These are phyloP conservation scores for Penicillium canariense DNA, from an alignment of 495 filamentous ascomycete genomes.

Conservation along the genomic window DNA sequence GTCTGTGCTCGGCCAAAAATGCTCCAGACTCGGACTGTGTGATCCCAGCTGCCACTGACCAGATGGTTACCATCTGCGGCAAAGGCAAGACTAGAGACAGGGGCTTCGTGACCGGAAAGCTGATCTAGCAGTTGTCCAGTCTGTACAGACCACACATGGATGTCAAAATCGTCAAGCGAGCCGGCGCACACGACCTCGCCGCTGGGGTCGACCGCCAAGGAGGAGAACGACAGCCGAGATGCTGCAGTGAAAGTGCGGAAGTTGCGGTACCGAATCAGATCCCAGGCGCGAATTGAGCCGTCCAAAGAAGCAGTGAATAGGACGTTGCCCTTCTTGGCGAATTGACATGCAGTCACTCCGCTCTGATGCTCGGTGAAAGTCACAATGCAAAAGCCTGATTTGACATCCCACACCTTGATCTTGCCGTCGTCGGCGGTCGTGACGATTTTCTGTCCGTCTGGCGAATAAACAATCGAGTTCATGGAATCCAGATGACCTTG, in stretches of 20 bases:
- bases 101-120: conserved; percentile 89
- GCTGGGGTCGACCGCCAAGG: conserved; percentile 91
- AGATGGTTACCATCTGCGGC: conserved; percentile 78
- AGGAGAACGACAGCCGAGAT: conserved; percentile 86
- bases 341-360: conserved; percentile 92
- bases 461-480: conserved; percentile 89
- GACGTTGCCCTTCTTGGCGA: conserved; percentile 89
- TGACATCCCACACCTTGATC: conserved; percentile 96
- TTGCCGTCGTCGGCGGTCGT: conserved; percentile 95
- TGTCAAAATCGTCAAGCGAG: conserved; percentile 91
- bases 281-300: conserved; percentile 92
- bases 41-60: conserved; percentile 92
- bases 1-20: conserved; percentile 93
- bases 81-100: conserved; percentile 83
- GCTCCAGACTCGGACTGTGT: conserved; percentile 90
- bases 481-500: conserved; percentile 97
- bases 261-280: conserved; percentile 92
- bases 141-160: conserved; percentile 97
- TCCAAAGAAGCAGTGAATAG: conserved; percentile 93
- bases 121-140: conserved; percentile 93
- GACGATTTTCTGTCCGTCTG: conserved; percentile 87
- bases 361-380: conserved; percentile 97
- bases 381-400: conserved; percentile 94
- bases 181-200: conserved; percentile 95
- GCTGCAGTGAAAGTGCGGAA: conserved; percentile 96